These are phyloP conservation scores for Hyaloperonospora brassicae DNA, from an alignment of 352 stramenopile species.

Conservation along the genomic window DNA sequence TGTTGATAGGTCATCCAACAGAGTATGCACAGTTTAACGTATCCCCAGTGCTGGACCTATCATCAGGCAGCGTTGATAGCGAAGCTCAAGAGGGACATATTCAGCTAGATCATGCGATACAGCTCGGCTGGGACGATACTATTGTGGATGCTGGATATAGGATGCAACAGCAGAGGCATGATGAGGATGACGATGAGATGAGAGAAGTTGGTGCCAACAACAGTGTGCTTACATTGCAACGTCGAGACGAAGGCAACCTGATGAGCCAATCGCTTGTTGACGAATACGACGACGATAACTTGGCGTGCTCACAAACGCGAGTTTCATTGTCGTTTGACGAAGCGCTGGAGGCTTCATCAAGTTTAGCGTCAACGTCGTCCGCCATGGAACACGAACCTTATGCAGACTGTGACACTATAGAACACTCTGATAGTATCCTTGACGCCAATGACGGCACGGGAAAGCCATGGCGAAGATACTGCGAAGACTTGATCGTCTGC, in stretches of 20 bases:
- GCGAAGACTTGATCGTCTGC: conserved; percentile 57
- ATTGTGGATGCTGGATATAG: conserved; percentile 6
- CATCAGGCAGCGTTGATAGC: conserved; percentile 23
- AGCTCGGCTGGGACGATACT: conserved; percentile 17
- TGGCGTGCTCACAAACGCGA: conserved; percentile 2
- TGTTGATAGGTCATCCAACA: conserved; percentile 10
- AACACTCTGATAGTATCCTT: conserved; percentile 13
- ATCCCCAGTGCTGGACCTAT: conserved; percentile 17
- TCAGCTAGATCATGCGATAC: conserved; percentile 11
- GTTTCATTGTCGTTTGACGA: conserved; percentile 13
- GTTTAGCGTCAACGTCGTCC: conserved; percentile 10
- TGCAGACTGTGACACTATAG: conserved; percentile 10
- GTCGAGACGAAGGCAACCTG: conserved; percentile 17
- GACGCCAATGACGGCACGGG: conserved; percentile 20
- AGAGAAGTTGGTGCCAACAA: conserved; percentile 26
- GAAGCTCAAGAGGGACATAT: conserved; percentile 18
- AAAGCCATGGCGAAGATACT: conserved; percentile 65
- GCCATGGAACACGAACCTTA: conserved; percentile 10
- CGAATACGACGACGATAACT: conserved; percentile 8
- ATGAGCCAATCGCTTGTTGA: conserved; percentile 17
- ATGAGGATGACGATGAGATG: conserved; percentile 14
- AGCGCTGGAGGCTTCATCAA: conserved; percentile 14
- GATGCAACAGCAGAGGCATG: conserved; percentile 18
- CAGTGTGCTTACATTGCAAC: conserved; percentile 25
- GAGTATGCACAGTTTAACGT: conserved; percentile 20